phyloP scores from a whole-genome alignment of 768 basidiomycete genomes.

The Boletales sp. region DNA sequence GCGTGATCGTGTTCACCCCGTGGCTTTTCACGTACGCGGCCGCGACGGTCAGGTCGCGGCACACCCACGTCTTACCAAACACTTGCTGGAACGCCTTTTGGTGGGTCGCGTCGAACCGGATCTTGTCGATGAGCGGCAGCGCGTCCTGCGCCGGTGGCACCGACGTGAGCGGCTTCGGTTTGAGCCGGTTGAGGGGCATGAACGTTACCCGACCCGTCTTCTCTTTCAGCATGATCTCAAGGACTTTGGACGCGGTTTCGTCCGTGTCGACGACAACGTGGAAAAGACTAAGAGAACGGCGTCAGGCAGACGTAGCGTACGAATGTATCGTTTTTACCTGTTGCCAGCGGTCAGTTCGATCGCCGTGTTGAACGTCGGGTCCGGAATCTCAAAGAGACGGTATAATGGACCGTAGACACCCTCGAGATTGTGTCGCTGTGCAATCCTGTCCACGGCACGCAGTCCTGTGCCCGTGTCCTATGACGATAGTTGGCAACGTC shows the following conservation, averaged over 20 bases:
- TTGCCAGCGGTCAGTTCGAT: conserved; percentile 95
- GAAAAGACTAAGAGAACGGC: conserved; percentile 61
- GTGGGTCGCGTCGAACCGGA: conserved; percentile 67
- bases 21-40: conserved; percentile 94
- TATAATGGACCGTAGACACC: conserved; percentile 96
- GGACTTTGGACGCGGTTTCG: conserved; percentile 84
- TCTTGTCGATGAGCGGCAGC: conserved; percentile 77
- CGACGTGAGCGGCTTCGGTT: conserved; percentile 58
- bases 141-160: conserved; percentile 70
- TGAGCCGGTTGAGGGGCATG: conserved; percentile 95
- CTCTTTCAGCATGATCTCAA: conserved; percentile 91
- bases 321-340: conserved; percentile 48
- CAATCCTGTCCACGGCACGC: conserved; percentile 80
- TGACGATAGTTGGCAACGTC: background rate
- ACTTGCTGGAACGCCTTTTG: conserved; percentile 93
- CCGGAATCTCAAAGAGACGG: conserved; percentile 86
- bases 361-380: conserved; percentile 85
- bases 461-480: conserved; percentile 92
- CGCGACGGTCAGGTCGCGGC: conserved; percentile 86
- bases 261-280: conserved; percentile 98
- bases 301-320: background rate
- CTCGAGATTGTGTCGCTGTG: conserved; percentile 64
- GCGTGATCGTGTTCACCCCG: conserved; percentile 93
- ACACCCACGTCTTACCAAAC: conserved; percentile 96
- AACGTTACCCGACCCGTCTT: conserved; percentile 95